Conservation (phyloP, 768 basidiomycete genomes). For the Roridomyces roridus region DNA sequence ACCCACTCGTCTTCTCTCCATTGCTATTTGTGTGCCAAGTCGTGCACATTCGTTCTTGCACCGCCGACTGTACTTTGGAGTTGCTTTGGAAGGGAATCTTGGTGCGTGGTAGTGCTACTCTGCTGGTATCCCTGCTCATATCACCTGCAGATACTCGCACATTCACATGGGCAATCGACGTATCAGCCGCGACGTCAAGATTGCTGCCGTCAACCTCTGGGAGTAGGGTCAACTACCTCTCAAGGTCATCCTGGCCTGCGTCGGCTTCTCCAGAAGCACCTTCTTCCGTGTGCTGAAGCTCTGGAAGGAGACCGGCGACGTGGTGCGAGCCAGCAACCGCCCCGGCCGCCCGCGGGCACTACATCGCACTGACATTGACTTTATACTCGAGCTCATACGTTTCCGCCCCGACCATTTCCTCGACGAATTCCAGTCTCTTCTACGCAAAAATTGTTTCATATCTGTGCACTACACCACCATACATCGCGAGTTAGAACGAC, state of each 20-base stretch:
- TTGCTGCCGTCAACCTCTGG: constrained; percentile 33
- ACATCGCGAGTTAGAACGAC: constrained; percentile 32
- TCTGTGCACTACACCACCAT: constrained; percentile 39
- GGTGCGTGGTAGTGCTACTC: too few relatives aligned
- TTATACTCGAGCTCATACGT: constrained; percentile 25
- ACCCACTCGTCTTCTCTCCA: too few relatives aligned
- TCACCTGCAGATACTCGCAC: too few relatives aligned
- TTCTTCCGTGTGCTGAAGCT: constrained; percentile 31
- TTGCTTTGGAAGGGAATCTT: too few relatives aligned
- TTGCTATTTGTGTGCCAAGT: too few relatives aligned
- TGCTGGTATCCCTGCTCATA: too few relatives aligned
- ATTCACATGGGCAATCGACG: constrained; percentile 28
- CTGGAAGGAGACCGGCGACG: constrained; percentile 35
- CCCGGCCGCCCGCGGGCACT: constrained; percentile 9
- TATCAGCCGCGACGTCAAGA: constrained; percentile 35
- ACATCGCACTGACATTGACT: constrained; percentile 24
- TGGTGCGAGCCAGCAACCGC: constrained; percentile 13
- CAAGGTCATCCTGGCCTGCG: constrained; percentile 29
- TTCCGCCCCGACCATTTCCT: constrained; percentile 39
- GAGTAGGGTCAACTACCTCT: constrained; percentile 25
- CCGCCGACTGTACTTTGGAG: too few relatives aligned
- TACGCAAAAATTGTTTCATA: constrained; percentile 36
- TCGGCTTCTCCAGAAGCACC: constrained; percentile 27
- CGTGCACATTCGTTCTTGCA: too few relatives aligned
- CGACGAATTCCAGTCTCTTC: constrained; percentile 36